Evolutionary conservation across 805 yeast species (phyloP), one percentile per base, ranked within the genome.

Genomic region (Lachancea meyersii): DNA sequence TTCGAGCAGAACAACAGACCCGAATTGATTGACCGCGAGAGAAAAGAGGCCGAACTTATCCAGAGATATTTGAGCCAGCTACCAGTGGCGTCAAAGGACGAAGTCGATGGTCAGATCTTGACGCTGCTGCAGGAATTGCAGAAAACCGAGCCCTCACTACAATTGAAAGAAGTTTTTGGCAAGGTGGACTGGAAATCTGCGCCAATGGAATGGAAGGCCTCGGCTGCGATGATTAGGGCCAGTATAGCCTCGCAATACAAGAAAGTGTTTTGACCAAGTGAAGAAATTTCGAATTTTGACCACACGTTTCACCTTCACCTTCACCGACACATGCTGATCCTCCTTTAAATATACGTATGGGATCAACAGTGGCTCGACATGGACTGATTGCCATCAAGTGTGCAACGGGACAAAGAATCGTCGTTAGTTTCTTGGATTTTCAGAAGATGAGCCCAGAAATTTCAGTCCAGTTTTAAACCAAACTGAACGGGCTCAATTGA

Each of bases 11-110:
- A 73, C 40, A 58, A 65, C 8, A 70, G 86, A 49, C 57, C 52
- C 2, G 85, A 80, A 46, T 60, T 79, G 46, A 80, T 71, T 1
- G 72, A 68, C n/a, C 71, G 69, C 41, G 86, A 80, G 59, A 50
- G 57, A 18, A 54, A 59, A 16, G 82, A 79, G 58, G 52, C 70
- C 22, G 58, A 47, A 0, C 55, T 76, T 26, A 67, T 80, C 32
- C 50, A 70, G 21, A 50, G 55, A 13, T 71, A 76, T 38, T 51
- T 70, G 35, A 37, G 46, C 1, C 50, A 59, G 22, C 57, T 79
- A 18, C 76, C 79, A 7, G 72, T 77, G 14, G 72, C 81, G 1
- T 61, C 75, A 3, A 68, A 66, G 27, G 75, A 65, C 35, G 73
- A 73, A 38, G 49, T 73, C 26, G 69, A 68, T 24, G 41, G 43